These are phyloP conservation scores for Pleurotus ostreatus DNA, from an alignment of 768 basidiomycete genomes.

Conservation along the genomic window DNA sequence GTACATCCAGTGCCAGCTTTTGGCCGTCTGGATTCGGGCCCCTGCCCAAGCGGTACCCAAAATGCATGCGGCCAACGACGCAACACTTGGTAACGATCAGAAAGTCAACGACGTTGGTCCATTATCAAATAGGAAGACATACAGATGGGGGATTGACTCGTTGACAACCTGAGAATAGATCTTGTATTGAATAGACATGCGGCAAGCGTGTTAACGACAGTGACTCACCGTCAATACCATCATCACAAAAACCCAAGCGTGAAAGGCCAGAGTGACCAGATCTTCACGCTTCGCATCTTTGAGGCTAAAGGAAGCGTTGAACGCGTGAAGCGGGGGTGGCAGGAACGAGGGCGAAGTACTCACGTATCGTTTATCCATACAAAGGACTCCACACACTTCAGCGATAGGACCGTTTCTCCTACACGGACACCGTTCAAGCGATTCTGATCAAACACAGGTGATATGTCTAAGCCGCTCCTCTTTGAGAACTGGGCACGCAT, in stretches of 20 bases:
- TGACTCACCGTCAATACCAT: slow-evolving; percentile 40
- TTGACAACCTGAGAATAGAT: not conserved
- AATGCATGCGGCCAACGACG: slow-evolving; percentile 41
- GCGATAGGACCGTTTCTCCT: slow-evolving; percentile 8
- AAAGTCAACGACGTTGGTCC: not conserved
- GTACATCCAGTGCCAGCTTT: slow-evolving; percentile 27
- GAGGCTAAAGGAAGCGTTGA: slow-evolving; percentile 20
- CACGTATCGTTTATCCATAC: slow-evolving; percentile 44
- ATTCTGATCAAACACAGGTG: slow-evolving; percentile 10
- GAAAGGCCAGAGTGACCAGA: slow-evolving; percentile 38
- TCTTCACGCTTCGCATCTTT: slow-evolving; percentile 43
- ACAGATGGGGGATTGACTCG: slow-evolving; percentile 6
- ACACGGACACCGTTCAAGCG: not conserved
- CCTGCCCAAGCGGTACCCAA: slow-evolving; percentile 45
- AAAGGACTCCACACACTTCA: slow-evolving; percentile 37
- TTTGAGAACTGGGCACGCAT: not conserved
- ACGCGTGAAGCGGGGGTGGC: not conserved
- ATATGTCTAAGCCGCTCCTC: not conserved
- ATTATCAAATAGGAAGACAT: not conserved
- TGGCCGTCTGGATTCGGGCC: slow-evolving; percentile 34
- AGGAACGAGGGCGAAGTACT: slow-evolving; percentile 13
- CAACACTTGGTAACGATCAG: slow-evolving; percentile 28
- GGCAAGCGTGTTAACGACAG: not conserved
- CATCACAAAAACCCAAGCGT: slow-evolving; percentile 44
- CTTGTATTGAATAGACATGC: not conserved